Conservation (phyloP, 345 rosid species). For the Mercurialis annua region DNA sequence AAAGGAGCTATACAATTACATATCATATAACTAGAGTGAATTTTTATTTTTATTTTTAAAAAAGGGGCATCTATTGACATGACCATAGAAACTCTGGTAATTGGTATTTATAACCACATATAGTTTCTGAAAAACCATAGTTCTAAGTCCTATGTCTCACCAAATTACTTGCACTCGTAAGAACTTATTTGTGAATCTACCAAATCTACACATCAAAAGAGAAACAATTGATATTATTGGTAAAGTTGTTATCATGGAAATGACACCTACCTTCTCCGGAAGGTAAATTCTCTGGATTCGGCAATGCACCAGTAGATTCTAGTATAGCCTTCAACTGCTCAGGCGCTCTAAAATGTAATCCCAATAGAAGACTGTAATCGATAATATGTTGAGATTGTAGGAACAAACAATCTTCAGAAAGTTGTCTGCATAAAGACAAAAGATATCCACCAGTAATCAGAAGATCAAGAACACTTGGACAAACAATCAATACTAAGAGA, state of each 20-base stretch:
- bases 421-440: slow-evolving; percentile 52
- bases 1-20: background rate
- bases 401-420: slow-evolving; percentile 61
- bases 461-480: background rate
- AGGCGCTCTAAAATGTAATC: slow-evolving; percentile 85
- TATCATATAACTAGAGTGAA: no score
- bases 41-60: no score
- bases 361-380: slow-evolving; percentile 84
- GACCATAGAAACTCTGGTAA: no score
- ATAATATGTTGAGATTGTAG: slow-evolving; percentile 79
- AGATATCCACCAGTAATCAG: slow-evolving; percentile 8
- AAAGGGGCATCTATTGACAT: no score
- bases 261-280: slow-evolving; percentile 46
- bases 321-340: slow-evolving; percentile 58
- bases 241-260: background rate
- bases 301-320: slow-evolving; percentile 45
- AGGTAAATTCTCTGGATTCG: slow-evolving; percentile 37
- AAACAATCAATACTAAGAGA: background rate
- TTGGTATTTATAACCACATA: no score
- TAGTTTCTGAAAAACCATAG: no score
- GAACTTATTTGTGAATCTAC: background rate
- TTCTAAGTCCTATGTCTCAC: background rate
- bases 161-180: background rate
- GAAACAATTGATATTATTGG: background rate
- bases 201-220: background rate